A percentile compares a stretch with the other conserved stretches of the same genome.
Conservation (phyloP, 192 early-diverging fungal species). For the Coemansia sp. region DNA sequence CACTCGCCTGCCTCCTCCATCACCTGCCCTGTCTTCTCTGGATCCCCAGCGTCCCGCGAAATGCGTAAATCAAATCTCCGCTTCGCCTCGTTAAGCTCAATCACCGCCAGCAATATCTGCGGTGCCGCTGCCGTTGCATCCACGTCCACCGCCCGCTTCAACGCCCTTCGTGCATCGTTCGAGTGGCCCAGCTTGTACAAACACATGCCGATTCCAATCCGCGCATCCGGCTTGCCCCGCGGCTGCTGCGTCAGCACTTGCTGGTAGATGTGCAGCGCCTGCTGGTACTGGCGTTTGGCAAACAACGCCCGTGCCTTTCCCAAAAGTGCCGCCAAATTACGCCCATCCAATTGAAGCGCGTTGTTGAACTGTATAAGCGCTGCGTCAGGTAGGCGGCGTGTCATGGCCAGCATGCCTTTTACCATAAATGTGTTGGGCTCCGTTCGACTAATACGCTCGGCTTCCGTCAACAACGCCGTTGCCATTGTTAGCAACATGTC, state of each 20-base stretch:
- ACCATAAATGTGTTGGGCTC: slow-evolving; percentile 72
- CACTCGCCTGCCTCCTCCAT: no score
- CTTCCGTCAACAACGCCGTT: slow-evolving; percentile 72
- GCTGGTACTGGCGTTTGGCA: no score
- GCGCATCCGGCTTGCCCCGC: slow-evolving; percentile 63
- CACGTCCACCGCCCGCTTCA: no score
- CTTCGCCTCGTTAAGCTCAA: no score
- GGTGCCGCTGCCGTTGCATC: no score
- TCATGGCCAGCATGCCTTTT: slow-evolving; percentile 61
- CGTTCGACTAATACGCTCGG: slow-evolving; percentile 68
- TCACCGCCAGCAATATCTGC: no score
- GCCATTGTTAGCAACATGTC: slow-evolving; percentile 66
- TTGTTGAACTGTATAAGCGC: slow-evolving; percentile 55
- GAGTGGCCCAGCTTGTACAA: slow-evolving; percentile 49
- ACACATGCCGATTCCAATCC: slow-evolving; percentile 87
- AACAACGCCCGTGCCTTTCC: no score
- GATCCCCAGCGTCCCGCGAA: slow-evolving; percentile 57
- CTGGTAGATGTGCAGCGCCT: slow-evolving; percentile 77
- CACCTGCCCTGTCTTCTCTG: no score
- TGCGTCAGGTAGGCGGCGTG: slow-evolving; percentile 24
- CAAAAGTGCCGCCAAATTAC: background rate
- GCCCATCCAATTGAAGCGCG: background rate
- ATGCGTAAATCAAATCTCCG: slow-evolving; percentile 36
- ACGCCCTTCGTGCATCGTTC: no score
- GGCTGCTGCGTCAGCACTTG: slow-evolving; percentile 65